These are phyloP conservation scores for Alternaria sp. DNA, from an alignment of 2,329 filamentous ascomycete genomes.

Conservation along the genomic window DNA sequence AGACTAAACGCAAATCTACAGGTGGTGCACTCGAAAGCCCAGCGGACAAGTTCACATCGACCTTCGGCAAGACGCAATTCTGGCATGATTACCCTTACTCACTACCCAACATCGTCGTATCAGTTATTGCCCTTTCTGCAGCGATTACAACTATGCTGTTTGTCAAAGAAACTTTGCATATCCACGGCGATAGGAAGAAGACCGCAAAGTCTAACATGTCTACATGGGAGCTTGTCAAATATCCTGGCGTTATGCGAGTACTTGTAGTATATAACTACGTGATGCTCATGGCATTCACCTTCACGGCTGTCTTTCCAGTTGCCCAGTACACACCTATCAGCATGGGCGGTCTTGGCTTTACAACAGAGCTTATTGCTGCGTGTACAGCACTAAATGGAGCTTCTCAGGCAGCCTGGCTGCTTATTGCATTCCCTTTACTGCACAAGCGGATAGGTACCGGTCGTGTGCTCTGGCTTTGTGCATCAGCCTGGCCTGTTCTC, in stretches of 20 bases:
- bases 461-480: constrained; percentile 68
- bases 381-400: constrained; percentile 72
- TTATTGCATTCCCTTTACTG: constrained; percentile 73
- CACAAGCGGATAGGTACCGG: constrained; percentile 74
- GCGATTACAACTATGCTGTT: constrained; percentile 64
- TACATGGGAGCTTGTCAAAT: constrained; percentile 64
- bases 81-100: constrained; percentile 73
- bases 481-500: constrained; percentile 69
- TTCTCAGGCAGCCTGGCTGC: constrained; percentile 75
- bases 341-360: constrained; percentile 73
- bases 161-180: constrained; percentile 65
- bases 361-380: constrained; percentile 69
- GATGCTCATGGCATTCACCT: constrained; percentile 74
- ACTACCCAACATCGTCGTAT: constrained; percentile 68
- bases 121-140: constrained; percentile 62
- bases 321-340: constrained; percentile 71
- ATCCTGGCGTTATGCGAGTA: constrained; percentile 72
- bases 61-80: constrained; percentile 66
- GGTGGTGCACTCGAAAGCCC: constrained; percentile 76
- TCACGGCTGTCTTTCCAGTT: constrained; percentile 74
- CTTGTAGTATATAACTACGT: constrained; percentile 72
- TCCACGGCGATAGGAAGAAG: constrained; percentile 30
- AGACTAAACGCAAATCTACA: constrained; percentile 27
- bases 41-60: constrained; percentile 66
- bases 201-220: constrained; percentile 51